phyloP scores from a whole-genome alignment of 2,329 filamentous ascomycete genomes.

The Sclerotinia subarctica region DNA sequence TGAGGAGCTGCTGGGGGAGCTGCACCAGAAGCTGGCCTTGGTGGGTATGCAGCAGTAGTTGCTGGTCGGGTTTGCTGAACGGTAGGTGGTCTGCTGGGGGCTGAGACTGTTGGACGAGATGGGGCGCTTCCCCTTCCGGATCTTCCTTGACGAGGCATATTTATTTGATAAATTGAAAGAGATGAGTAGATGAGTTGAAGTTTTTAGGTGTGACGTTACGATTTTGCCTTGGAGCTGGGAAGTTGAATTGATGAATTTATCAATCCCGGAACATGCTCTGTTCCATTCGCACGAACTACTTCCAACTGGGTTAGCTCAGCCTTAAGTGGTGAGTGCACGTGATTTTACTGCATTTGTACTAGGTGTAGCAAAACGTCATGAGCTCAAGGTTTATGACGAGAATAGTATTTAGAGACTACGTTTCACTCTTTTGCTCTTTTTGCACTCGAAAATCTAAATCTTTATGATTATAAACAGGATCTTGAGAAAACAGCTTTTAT shows the following conservation, averaged over 20 bases:
- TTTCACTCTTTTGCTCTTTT: neutral
- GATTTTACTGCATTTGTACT: too few species aligned
- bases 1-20: slow-evolving; percentile 43
- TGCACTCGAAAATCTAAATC: too few species aligned
- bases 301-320: neutral
- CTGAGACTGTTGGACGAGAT: slow-evolving; percentile 60
- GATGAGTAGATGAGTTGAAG: neutral
- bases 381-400: neutral
- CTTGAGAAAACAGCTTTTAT: neutral
- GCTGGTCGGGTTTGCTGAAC: slow-evolving; percentile 66
- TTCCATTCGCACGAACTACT: neutral
- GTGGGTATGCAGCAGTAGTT: slow-evolving; percentile 57
- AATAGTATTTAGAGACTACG: neutral
- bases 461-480: neutral
- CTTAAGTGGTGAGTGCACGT: neutral
- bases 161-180: slow-evolving; percentile 32
- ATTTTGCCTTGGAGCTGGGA: neutral
- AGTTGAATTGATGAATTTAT: slow-evolving; percentile 11
- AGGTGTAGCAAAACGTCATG: neutral
- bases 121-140: slow-evolving; percentile 55
- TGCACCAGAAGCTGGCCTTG: slow-evolving; percentile 47
- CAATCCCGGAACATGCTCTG: neutral
- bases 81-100: slow-evolving; percentile 44
- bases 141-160: slow-evolving; percentile 77
- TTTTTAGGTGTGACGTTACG: neutral